Evolutionary conservation across 495 filamentous ascomycete genomes (phyloP), one percentile per base, ranked within the genome.

Genomic region (Aspergillus conjunctus): DNA sequence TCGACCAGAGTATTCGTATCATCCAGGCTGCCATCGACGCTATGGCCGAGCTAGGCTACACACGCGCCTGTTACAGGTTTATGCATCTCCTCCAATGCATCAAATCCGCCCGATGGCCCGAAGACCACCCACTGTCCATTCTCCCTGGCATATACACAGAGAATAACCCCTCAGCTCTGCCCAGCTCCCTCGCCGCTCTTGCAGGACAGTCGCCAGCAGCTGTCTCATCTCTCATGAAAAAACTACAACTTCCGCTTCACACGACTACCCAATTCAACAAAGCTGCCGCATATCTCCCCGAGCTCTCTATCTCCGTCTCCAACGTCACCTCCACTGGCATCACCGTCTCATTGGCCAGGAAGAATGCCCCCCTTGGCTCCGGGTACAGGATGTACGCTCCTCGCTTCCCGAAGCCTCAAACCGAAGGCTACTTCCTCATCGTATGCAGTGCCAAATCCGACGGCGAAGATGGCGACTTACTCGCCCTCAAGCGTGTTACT

Each of bases 1-100:
- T 98, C 11, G 94, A 99, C 74, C 94, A 99, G 68, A 89, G 90
- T 22, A 93, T 99, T 61, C 93, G 94, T 86, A 92, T 98, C 70
- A 87, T 97, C 56, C 82, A 89, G 60, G 94, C 94, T 12, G 88
- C 87, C 9, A 93, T 98, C 60, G 94, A 99, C 68, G 88, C 96
- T 15, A 81, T 99, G 65, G 88, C 95, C n/a, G 94, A 99, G 72
- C 71, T 97, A 1, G 92, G 92, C 18, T 88, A 89, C 68, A 75
- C 91, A 3, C 85, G 85, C 15, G 90, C 87, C 50, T 88, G 85
- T 64, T 78, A 83, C 30, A 83, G 85, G 75, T 90, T 97, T 82
- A 89, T 97, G 63, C 88, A 82, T 44, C 83, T 99, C 0, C 85
- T 99, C 20, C 91, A 97, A 67, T 90, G 87, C 68, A 87, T 98